Base-by-base conservation (phyloP, 2,329 filamentous ascomycete genomes). In the Simplicillium aogashimaense region DNA sequence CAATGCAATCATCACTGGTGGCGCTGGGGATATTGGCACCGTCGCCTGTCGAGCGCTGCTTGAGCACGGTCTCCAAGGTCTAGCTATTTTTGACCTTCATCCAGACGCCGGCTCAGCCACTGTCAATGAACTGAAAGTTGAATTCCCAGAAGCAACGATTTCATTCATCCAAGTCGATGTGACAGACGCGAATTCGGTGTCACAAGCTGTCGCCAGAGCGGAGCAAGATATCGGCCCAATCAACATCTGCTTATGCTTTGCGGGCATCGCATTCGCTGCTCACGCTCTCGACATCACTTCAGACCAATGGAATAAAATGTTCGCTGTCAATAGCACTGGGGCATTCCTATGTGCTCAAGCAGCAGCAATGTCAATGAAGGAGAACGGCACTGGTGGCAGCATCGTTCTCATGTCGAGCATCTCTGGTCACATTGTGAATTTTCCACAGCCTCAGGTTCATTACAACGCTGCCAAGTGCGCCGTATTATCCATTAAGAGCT, bases 381-480 rank as follows among this genome's bases (percentile, higher is more conserved):
- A 46, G 9, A 56, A 66, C 38, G 60, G 64, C 1, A 66, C 56
- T 0, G 72, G 76, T 1, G 82, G 83, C 0, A 70, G 69, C 32
- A 82, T 87, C 40, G 63, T 81, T 2, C 71, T 88, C 43, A 77
- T 76, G 0, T 78, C 82, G 0, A 81, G 74, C 10, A 82, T 86
- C 36, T 83, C 77, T 2, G 83, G 62, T 7, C 61, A 65, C 41
- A 65, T 67, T 17, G 57, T 66, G 40, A 63, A 62, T 38, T 53
- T 66, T 8, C 60, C 64, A 0, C 59, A 65, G 43, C 49, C 83
- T 0, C 83, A 88, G 52, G 68, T 66, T 1, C 74, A 77, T 1
- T 88, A 89, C 53, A 88, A 89, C 47, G 76, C 78, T 2, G 77
- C 71, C 46, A 89, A 89, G 56, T 76, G 80, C 0, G 81, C 74